Conservation (phyloP, 2,329 filamentous ascomycete species). For the Xylaria sp. region DNA sequence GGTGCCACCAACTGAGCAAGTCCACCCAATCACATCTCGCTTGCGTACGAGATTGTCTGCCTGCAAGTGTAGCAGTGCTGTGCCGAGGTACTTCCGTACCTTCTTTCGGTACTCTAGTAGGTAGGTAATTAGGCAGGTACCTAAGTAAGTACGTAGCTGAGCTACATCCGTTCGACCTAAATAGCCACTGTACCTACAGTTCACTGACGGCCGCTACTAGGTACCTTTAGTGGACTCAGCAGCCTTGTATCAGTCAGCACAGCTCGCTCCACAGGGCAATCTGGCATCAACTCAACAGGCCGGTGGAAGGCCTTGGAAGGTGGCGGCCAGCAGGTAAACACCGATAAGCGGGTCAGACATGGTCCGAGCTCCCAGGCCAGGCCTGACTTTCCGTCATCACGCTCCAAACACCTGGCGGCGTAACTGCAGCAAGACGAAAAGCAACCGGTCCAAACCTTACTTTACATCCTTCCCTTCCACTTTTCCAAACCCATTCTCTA, state of each 20-base stretch:
- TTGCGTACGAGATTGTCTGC: conserved; percentile 41
- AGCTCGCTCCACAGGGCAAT: conserved; percentile 22
- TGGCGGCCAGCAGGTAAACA: conserved; percentile 34
- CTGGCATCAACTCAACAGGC: conserved; percentile 30
- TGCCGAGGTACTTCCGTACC: too few species aligned
- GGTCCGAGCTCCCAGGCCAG: conserved; percentile 38
- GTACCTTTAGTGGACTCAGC: conserved; percentile 2
- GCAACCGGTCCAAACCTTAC: conserved; percentile 23
- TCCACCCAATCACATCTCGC: conserved; percentile 32
- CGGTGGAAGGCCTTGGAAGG: conserved; percentile 41
- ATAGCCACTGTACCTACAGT: background rate
- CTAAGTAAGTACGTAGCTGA: background rate
- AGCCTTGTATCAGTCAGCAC: conserved; percentile 30
- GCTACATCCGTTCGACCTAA: too few species aligned
- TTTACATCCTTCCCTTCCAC: conserved; percentile 32
- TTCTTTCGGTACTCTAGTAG: too few species aligned
- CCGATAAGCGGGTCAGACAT: conserved; percentile 25
- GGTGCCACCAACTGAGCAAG: background rate
- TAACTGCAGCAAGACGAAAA: conserved; percentile 26
- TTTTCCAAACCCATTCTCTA: conserved; percentile 2
- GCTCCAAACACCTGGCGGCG: conserved; percentile 36
- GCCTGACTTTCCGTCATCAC: conserved; percentile 38
- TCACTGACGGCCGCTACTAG: background rate
- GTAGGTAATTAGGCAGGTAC: background rate
- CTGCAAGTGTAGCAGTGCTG: conserved; percentile 26